Base-by-base conservation (phyloP, 495 filamentous ascomycete species). In the Friedmanniomyces endolithicus region DNA sequence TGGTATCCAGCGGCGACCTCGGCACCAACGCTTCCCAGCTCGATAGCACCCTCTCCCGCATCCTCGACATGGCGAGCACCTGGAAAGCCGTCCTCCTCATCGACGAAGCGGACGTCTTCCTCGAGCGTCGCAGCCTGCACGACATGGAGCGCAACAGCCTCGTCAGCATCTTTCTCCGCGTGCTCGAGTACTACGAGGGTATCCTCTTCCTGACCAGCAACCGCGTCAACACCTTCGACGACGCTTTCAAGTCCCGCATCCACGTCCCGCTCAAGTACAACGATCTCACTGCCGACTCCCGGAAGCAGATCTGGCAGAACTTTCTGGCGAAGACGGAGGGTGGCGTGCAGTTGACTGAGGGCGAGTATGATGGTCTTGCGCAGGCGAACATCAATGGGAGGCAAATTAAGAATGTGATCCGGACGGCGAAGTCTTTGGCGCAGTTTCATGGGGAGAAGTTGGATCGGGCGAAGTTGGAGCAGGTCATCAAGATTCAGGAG, bases 21-120 rank as follows among this genome's bases (percentile, higher is more conserved):
- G 69, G 68, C 4, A 55, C 64, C n/a, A 62, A 67, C 56, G 65
- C 65, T 1, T 33, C 63, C 1, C 50, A 55, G 11, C 62, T 71
- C 16, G 69, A 71, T 48, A 43, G 48, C n/a, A 66, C 65, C 49
- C 60, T 71, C 4, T 58, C 68, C 25, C 60, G 63, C 34, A 67
- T 69, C 33, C 64, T 72, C 1, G 69, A 72, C 48, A 65, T 72
- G 64, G 65, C 63, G 40, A 65, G 63, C 6, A 54, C 64, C 8
- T 72, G 69, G 69, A 67, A 70, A 53, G 68, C 72, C 11, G 67
- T 78, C 44, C 63, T 80, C 0, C 68, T 81, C 0, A 69, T 87
- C 0, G 83, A 86, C 50, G 82, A 87, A 66, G 79, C 78, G 34
- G 83, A 87, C 53, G 78, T 84, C 11, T 85, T 83, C 69, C 71